These are phyloP conservation scores for Penicillium corylophilum DNA, from an alignment of 2,329 filamentous ascomycete species.

Conservation along the genomic window DNA sequence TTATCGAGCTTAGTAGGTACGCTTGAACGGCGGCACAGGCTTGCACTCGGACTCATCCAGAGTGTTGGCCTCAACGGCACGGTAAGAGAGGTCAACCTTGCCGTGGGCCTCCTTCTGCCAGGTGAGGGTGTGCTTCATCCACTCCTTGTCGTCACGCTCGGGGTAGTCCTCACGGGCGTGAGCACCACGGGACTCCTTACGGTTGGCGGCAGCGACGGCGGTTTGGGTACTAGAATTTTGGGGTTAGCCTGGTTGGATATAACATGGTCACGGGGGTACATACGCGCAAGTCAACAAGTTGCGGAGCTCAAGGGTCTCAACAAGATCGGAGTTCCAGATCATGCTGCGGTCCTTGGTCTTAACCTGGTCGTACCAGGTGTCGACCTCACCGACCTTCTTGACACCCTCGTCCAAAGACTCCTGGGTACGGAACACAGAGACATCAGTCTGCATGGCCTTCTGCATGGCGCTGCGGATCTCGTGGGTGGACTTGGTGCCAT, in stretches of 20 bases:
- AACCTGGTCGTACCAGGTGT: constrained; percentile 75
- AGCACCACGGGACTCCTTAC: constrained; percentile 95
- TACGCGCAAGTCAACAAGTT: constrained; percentile 96
- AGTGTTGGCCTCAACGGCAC: constrained; percentile 76
- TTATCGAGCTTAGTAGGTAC: constrained; percentile 46
- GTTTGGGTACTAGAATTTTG: constrained; percentile 70
- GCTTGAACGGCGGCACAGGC: constrained; percentile 92
- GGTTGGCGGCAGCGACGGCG: constrained; percentile 81
- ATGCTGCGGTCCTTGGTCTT: constrained; percentile 98
- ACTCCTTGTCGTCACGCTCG: constrained; percentile 90
- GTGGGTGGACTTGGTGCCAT: constrained; percentile 81
- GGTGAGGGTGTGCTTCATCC: constrained; percentile 99
- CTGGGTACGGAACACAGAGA: constrained; percentile 94
- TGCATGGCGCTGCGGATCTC: constrained; percentile 92
- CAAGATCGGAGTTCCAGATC: constrained; percentile 99
- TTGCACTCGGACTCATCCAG: constrained; percentile 96
- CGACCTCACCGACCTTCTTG: constrained; percentile 79
- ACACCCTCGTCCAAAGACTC: constrained; percentile 93
- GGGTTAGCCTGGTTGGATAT: constrained; percentile 5
- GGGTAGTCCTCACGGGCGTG: constrained; percentile 97
- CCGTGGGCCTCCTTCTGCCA: constrained; percentile 94
- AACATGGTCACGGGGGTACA: constrained; percentile 43
- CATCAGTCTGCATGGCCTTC: constrained; percentile 97
- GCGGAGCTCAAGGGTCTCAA: constrained; percentile 91
- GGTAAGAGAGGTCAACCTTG: constrained; percentile 82